A percentile compares a stretch with the other conserved stretches of the same genome.
phyloP scores from a whole-genome alignment of 1,284 basidiomycete genomes.

The Marasmius oreades region DNA sequence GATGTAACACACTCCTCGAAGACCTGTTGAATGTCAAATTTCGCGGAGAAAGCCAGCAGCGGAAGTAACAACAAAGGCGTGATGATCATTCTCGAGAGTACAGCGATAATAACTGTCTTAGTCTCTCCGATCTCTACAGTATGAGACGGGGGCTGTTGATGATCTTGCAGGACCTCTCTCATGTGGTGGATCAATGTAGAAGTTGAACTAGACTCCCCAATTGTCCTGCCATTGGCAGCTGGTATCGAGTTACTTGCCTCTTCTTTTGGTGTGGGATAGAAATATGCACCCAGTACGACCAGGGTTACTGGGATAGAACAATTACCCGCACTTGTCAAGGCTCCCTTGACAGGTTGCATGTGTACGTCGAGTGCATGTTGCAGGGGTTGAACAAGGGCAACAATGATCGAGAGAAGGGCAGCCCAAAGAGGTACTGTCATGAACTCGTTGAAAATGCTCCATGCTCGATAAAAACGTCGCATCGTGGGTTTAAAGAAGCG shows the following conservation, averaged over 20 bases:
- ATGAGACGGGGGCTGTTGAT: slow-evolving; percentile 13
- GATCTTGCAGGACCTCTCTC: slow-evolving; percentile 34
- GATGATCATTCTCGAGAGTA: slow-evolving; percentile 81
- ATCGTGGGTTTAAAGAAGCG: slow-evolving; percentile 27
- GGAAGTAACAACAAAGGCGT: slow-evolving; percentile 80
- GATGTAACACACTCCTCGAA: slow-evolving; percentile 65
- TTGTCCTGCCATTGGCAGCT: slow-evolving; percentile 2
- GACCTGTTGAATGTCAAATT: slow-evolving; percentile 57
- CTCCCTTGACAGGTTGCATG: slow-evolving; percentile 68
- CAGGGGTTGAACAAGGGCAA: slow-evolving; percentile 76
- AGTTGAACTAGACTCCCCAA: slow-evolving; percentile 18
- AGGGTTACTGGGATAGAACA: slow-evolving; percentile 90
- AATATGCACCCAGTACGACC: slow-evolving; percentile 91
- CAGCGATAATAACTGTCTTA: slow-evolving; percentile 76
- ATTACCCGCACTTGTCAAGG: slow-evolving; percentile 68
- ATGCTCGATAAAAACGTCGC: slow-evolving; percentile 27
- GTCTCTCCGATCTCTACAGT: slow-evolving; percentile 60
- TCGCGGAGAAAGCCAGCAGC: slow-evolving; percentile 61
- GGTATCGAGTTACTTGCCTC: slow-evolving; percentile 7
- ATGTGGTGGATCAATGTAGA: slow-evolving; percentile 39
- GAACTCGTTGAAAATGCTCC: slow-evolving; percentile 61
- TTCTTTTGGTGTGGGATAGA: slow-evolving; percentile 46
- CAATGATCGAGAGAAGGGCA: slow-evolving; percentile 73
- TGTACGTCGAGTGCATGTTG: slow-evolving; percentile 66
- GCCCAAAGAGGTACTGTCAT: slow-evolving; percentile 89